Conservation (phyloP, 2,329 filamentous ascomycete genomes). For the Penicillium decumbens region DNA sequence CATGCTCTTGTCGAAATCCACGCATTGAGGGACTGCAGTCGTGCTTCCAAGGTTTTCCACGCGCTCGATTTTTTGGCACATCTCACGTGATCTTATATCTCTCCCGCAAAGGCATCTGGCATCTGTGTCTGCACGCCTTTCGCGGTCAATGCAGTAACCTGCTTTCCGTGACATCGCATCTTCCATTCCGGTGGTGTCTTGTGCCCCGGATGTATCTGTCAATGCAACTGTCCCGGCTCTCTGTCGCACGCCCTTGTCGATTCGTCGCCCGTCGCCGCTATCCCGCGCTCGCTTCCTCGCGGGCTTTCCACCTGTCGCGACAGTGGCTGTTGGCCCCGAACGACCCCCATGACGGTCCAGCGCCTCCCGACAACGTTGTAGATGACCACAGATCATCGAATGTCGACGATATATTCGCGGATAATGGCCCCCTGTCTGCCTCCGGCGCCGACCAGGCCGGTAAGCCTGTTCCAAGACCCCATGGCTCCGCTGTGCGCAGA, state of each 20-base stretch:
- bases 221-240: constrained; percentile 38
- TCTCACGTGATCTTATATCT: constrained; percentile 18
- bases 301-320: constrained; percentile 34
- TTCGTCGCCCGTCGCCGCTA: constrained; percentile 37
- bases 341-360: constrained; percentile 27
- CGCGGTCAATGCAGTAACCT: constrained; percentile 8
- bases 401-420: constrained; percentile 11
- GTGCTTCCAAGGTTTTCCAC: not conserved
- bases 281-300: constrained; percentile 27
- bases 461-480: constrained; percentile 30
- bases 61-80: not conserved
- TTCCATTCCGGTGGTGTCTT: constrained; percentile 24
- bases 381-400: constrained; percentile 21
- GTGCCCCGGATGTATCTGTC: constrained; percentile 35
- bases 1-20: not conserved
- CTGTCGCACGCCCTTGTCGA: constrained; percentile 35
- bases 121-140: constrained; percentile 3
- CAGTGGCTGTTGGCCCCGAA: constrained; percentile 27
- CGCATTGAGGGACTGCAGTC: not conserved
- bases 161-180: constrained; percentile 10
- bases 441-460: constrained; percentile 13
- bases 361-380: constrained; percentile 18
- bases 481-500: constrained; percentile 39
- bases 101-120: constrained; percentile 8
- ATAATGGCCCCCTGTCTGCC: constrained; percentile 12